Percentiles rank a stretch among this genome's conserved stretches.
These are phyloP conservation scores for Fraxinus platypoda DNA, from an alignment of 305 asterid species.

Conservation along the genomic window DNA sequence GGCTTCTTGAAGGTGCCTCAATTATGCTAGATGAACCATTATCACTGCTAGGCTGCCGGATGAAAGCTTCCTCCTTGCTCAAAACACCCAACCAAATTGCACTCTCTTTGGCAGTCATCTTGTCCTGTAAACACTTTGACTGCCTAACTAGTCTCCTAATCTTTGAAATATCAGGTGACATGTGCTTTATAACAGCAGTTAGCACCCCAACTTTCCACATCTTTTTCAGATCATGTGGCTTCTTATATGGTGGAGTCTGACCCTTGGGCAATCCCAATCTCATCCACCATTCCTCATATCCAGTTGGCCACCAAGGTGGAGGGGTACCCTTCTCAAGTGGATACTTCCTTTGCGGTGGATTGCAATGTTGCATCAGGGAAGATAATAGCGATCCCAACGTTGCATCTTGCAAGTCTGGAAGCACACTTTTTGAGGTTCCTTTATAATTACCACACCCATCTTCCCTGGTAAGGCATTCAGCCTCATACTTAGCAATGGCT, in stretches of 20 bases:
- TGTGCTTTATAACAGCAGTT: constrained; percentile 70
- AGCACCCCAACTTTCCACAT: constrained; percentile 77
- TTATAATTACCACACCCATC: constrained; percentile 37
- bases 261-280: constrained; percentile 52
- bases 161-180: constrained; percentile 71
- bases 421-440: constrained; percentile 44
- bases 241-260: constrained; percentile 56
- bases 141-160: constrained; percentile 47
- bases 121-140: constrained; percentile 63
- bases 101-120: constrained; percentile 68
- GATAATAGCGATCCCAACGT: constrained; percentile 72
- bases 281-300: constrained; percentile 74
- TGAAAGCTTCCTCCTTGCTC: constrained; percentile 50
- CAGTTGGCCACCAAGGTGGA: constrained; percentile 89
- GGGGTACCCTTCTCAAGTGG: constrained; percentile 61
- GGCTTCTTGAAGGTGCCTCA: constrained; percentile 37
- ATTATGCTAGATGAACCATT: constrained; percentile 49
- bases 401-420: constrained; percentile 65
- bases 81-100: constrained; percentile 58
- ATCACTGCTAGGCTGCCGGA: constrained; percentile 50
- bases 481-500: constrained; percentile 72
- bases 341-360: constrained; percentile 70
- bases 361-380: constrained; percentile 67
- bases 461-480: constrained; percentile 48
- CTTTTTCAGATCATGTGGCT: constrained; percentile 78